phyloP scores from a whole-genome alignment of 148 eudicot genomes.

The Beta vulgaris region DNA sequence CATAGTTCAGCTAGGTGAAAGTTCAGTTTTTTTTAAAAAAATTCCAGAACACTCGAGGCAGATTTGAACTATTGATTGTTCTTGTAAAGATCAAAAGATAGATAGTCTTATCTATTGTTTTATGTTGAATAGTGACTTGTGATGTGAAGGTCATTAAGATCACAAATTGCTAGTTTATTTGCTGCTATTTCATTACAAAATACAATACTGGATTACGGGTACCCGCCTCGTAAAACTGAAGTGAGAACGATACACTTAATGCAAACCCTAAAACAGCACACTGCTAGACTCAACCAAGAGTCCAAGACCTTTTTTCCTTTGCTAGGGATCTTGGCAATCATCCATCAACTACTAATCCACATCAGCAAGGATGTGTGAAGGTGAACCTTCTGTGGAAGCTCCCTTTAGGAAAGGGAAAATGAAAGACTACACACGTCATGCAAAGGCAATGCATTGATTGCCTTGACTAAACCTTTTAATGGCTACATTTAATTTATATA shows the following conservation, averaged over 20 bases:
- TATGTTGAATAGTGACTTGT: background rate
- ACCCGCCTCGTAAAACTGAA: background rate
- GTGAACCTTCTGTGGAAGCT: background rate
- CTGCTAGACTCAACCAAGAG: background rate
- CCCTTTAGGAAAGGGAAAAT: background rate
- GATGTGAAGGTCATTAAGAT: background rate
- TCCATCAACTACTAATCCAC: background rate
- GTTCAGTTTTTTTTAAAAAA: background rate
- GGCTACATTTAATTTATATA: background rate
- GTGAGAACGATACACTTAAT: conserved; percentile 8
- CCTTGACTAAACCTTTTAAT: background rate
- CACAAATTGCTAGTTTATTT: background rate
- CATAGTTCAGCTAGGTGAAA: background rate
- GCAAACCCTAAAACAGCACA: background rate
- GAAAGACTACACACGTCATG: background rate
- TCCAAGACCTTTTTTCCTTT: background rate
- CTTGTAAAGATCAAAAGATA: background rate
- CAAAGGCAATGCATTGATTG: conserved; percentile 1
- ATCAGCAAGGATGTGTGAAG: background rate
- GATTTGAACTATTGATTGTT: background rate
- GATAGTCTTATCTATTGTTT: background rate
- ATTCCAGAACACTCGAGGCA: background rate
- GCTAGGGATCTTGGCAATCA: background rate
- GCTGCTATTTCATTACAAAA: background rate
- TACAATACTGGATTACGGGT: conserved; percentile 1